Evolutionary conservation across 768 basidiomycete species (phyloP).

Genomic region (Pluteus cervinus): DNA sequence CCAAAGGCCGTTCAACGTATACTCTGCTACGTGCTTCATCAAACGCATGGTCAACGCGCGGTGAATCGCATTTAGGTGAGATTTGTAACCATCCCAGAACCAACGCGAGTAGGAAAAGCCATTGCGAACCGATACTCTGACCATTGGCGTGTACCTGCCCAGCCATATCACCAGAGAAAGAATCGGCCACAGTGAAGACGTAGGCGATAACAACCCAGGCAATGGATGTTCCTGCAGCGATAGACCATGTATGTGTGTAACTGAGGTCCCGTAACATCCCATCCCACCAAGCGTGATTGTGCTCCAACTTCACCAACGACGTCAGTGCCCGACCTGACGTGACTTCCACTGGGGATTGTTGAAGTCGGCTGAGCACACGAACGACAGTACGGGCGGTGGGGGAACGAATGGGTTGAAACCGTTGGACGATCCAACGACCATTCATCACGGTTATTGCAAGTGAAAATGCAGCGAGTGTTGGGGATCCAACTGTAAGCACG

Average conservation of each 20-base stretch:
- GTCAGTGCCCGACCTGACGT: conserved; percentile 25
- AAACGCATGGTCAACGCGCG: conserved; percentile 22
- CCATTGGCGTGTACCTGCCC: conserved; percentile 23
- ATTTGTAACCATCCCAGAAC: conserved; percentile 35
- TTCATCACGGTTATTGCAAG: conserved; percentile 37
- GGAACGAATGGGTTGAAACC: conserved; percentile 21
- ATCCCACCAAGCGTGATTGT: conserved; percentile 38
- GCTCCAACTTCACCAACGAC: conserved; percentile 34
- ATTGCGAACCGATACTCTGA: conserved; percentile 31
- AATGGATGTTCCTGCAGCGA: conserved; percentile 31
- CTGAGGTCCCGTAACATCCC: conserved; percentile 25
- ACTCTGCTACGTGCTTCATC: conserved; percentile 20
- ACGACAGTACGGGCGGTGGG: conserved; percentile 25
- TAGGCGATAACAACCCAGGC: conserved; percentile 41
- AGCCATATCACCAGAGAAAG: conserved; percentile 17
- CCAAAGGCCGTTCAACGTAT: conserved; percentile 10
- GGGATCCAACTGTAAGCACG: conserved; percentile 38
- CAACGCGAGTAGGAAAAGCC: conserved; percentile 38
- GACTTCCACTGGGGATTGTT: conserved; percentile 28
- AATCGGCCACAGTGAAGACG: conserved; percentile 30
- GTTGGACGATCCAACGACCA: conserved; percentile 32
- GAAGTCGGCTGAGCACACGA: conserved; percentile 29
- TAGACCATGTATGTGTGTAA: conserved; percentile 30
- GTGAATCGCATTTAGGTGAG: conserved; percentile 31
- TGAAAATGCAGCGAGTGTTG: conserved; percentile 39